Evolutionary conservation across 805 yeast genomes (phyloP), one percentile per base, ranked within the genome.

Genomic region (Saccharomycopsis babjevae): DNA sequence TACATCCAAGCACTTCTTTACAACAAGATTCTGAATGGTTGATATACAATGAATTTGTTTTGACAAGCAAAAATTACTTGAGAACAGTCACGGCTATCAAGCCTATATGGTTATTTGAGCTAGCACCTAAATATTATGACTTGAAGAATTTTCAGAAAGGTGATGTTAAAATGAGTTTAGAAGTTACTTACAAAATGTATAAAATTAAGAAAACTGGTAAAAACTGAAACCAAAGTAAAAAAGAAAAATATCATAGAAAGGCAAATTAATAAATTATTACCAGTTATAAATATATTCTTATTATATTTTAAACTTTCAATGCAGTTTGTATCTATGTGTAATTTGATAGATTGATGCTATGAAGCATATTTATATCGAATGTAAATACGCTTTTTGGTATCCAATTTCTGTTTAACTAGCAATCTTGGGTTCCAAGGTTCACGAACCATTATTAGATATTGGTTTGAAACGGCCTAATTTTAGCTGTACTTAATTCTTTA

Each of bases 11-110:
- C 60, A 89, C 97, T 1, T 94, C 91, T 11, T 76, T 93, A 62
- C 87, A 88, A n/a, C 86, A 85, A 61, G 94, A 89, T 62, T 86
- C 86, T 64, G 97, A 93, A 71, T 94, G 96, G 93, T 89, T 94
- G 55, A 79, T 94, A 57, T 94, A 94, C 78, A 89, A 94, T 73
- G 99, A 93, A 75, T 89, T 93, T 75, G 98, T 93, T 42, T 78
- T 93, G 65, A 94, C 99, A 1, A 83, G 96, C 8, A 88, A 92
- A 73, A 94, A 93, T 70, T 94, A 93, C 72, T 90, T 94, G 62
- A 82, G 99, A 69, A 94, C 98, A 0, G 97, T 93, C 16, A 93
- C 97, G 22, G 79, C 86, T 4, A 85, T 94, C 54, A 86, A 85
- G 71, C 96, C 97, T 0, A 97, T 92, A 68, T 88, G 98, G 97